Evolutionary conservation across 345 rosid genomes (phyloP), one percentile per base, ranked within the genome.

Genomic region (Populus ilicifolia): DNA sequence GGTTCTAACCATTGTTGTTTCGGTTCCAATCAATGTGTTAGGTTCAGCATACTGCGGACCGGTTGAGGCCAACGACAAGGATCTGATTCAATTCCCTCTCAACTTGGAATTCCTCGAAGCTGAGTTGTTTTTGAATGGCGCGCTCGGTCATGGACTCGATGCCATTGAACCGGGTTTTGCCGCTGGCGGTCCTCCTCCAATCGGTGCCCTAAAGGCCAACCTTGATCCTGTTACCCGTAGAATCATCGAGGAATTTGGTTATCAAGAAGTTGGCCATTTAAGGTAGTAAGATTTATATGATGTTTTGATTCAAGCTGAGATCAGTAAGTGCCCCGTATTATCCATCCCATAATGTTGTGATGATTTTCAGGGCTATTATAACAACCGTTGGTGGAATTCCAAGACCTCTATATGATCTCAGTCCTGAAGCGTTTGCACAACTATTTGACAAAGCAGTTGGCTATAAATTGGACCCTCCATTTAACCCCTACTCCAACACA

Each of bases 191-290:
- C 97, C 97, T 38, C 75, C 85, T 6, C 93, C 94, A 0, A 5
- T 73, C 4, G 94, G 94, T 2, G 88, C 84, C 30, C 71, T 17
- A 71, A 86, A 73, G 82, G 97, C 93, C 30, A 82, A 88, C 36
- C 95, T 94, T 30, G 89, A 89, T 61, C 85, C 81, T 12, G 8
- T 80, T 8, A 82, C 84, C 27, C 67, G 23, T 20, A 80, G 64
- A 4, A 84, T 89, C 36, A 85, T 94, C 1, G 87, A 87, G 68
- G 94, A 94, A 66, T 90, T 94, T 59, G 91, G 75, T 76, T 90
- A 85, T 64, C 86, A 89, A 67, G 97, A 93, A 87, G 64, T 93
- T 9, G 97, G 95, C 14, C 95, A 93, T 71, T 74, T 92, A 25
- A 87, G 94, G 97, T 90, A 21, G 3, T 41, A 8, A 38, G 12